phyloP scores from a whole-genome alignment of 2,329 filamentous ascomycete genomes.

The Trichoderma lentiforme region DNA sequence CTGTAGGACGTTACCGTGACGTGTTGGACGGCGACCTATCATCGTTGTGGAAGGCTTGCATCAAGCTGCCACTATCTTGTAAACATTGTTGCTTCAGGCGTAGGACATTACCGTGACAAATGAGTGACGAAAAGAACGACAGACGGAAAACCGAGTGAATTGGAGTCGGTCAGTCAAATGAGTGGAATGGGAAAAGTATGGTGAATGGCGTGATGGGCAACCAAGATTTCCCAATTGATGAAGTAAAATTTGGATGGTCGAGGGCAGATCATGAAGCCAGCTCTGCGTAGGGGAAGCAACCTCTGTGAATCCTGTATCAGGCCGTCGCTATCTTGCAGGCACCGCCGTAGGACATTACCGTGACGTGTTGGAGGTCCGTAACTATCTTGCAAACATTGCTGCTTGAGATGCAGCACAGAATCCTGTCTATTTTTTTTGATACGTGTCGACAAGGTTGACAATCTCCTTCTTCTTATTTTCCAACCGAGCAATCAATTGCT shows the following conservation, averaged over 20 bases:
- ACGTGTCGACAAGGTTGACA: background rate
- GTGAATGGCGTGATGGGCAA: slow-evolving; percentile 12
- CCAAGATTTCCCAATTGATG: background rate
- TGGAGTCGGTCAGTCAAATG: slow-evolving; percentile 6
- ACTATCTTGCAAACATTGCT: background rate
- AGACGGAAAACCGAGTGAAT: slow-evolving; percentile 15
- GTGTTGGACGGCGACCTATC: no score
- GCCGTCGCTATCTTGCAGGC: no score
- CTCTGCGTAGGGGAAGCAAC: background rate
- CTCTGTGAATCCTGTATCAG: background rate
- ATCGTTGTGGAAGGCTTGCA: background rate
- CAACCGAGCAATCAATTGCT: background rate
- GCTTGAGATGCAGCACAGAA: background rate
- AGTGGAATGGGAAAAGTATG: background rate
- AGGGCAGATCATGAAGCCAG: background rate
- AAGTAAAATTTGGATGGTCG: background rate
- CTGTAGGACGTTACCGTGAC: background rate
- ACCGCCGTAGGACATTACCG: background rate
- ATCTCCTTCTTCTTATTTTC: background rate
- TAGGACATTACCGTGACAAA: background rate
- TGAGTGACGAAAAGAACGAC: slow-evolving; percentile 11
- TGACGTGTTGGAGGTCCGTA: background rate
- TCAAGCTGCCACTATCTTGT: background rate
- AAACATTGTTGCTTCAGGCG: background rate
- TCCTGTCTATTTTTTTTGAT: background rate